Conservation (phyloP, 192 early-diverging fungal genomes). For the Chytriomyces hyalinus region DNA sequence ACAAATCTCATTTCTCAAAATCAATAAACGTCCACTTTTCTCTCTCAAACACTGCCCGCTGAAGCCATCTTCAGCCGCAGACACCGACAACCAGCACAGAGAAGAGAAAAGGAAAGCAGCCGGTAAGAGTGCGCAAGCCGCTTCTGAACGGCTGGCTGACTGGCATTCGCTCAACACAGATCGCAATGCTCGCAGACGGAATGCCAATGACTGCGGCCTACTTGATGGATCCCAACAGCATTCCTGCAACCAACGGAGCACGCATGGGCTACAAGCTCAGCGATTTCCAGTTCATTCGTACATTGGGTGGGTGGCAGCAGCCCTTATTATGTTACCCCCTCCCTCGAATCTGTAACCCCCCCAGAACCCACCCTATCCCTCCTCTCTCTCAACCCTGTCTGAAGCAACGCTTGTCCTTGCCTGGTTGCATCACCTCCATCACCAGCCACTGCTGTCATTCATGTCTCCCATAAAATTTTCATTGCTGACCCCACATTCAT, state of each 20-base stretch:
- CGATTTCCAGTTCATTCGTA: conserved; percentile 59
- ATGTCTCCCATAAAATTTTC: background rate
- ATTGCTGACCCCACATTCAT: background rate
- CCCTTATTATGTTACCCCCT: background rate
- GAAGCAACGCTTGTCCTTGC: too few species aligned
- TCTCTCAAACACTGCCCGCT: background rate
- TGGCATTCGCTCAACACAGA: background rate
- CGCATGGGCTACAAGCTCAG: conserved; percentile 48
- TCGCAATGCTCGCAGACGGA: conserved; percentile 17
- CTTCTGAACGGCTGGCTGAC: background rate
- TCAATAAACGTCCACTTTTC: too few species aligned
- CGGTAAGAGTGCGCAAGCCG: background rate
- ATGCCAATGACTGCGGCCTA: conserved; percentile 20
- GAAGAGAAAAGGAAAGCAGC: background rate
- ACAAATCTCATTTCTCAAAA: too few species aligned
- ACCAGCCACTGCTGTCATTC: background rate
- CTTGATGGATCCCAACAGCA: conserved; percentile 5
- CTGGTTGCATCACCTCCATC: background rate
- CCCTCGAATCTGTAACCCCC: too few species aligned
- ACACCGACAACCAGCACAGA: background rate
- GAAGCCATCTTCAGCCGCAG: background rate
- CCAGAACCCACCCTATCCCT: too few species aligned
- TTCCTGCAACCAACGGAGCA: conserved; percentile 48
- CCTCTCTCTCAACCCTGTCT: too few species aligned
- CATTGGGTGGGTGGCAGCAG: conserved; percentile 45